Evolutionary conservation across 2,329 filamentous ascomycete species (phyloP).

Genomic region (Chaetoscypha palmicola): DNA sequence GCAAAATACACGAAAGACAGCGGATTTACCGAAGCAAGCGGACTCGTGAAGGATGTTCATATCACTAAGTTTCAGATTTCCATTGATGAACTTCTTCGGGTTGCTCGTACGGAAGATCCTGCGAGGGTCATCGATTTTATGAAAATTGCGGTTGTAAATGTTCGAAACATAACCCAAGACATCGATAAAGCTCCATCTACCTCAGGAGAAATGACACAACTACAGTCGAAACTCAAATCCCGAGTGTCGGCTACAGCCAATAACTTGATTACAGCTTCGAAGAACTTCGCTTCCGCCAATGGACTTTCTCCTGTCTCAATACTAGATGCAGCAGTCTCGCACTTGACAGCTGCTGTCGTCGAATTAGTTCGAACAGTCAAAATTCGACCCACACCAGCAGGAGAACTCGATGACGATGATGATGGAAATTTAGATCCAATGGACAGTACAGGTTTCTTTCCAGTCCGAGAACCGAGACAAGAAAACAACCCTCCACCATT

Average conservation of each 20-base stretch:
- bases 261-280: slow-evolving; percentile 88
- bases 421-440: slow-evolving; percentile 61
- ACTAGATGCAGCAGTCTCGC: slow-evolving; percentile 85
- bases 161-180: slow-evolving; percentile 79
- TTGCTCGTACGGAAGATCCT: slow-evolving; percentile 66
- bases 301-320: slow-evolving; percentile 90
- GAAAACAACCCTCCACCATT: slow-evolving; percentile 41
- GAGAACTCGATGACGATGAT: slow-evolving; percentile 72
- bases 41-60: slow-evolving; percentile 82
- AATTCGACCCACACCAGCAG: slow-evolving; percentile 66
- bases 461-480: slow-evolving; percentile 37
- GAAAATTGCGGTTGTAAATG: slow-evolving; percentile 75
- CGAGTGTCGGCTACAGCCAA: slow-evolving; percentile 91
- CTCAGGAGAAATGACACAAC: slow-evolving; percentile 44
- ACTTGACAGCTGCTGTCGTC: slow-evolving; percentile 78
- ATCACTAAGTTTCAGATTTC: slow-evolving; percentile 93
- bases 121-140: slow-evolving; percentile 74
- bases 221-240: slow-evolving; percentile 65
- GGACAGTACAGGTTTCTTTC: slow-evolving; percentile 64
- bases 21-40: slow-evolving; percentile 62
- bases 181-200: slow-evolving; percentile 53
- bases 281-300: slow-evolving; percentile 76
- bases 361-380: slow-evolving; percentile 80
- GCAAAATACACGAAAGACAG: slow-evolving; percentile 58
- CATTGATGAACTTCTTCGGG: slow-evolving; percentile 81